Evolutionary conservation across 1,139 yeast species (phyloP).

Genomic region (Zhuliangozyma blackwelliae): DNA sequence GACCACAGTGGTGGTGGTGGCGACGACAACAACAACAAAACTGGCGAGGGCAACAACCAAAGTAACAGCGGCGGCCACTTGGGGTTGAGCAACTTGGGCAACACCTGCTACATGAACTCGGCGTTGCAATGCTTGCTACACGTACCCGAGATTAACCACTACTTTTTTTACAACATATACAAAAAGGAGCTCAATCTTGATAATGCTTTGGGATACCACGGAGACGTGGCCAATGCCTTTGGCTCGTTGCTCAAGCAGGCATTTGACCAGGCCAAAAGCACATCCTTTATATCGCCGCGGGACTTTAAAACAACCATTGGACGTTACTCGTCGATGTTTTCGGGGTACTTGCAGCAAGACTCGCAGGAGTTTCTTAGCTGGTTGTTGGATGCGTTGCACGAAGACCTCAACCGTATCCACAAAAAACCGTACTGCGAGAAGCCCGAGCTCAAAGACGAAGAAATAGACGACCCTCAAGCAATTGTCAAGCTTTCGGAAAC

Average conservation of each 20-base stretch:
- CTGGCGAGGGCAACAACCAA: neutral
- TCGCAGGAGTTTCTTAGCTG: slow-evolving; percentile 93
- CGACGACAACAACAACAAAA: too few species aligned
- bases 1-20: neutral
- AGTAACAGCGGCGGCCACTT: slow-evolving; percentile 29
- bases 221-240: slow-evolving; percentile 75
- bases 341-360: slow-evolving; percentile 90
- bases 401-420: slow-evolving; percentile 79
- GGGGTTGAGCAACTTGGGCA: slow-evolving; percentile 83
- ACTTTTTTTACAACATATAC: slow-evolving; percentile 63
- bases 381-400: slow-evolving; percentile 87
- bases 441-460: slow-evolving; percentile 71
- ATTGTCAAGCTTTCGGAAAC: slow-evolving; percentile 60
- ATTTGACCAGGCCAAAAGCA: slow-evolving; percentile 30
- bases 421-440: slow-evolving; percentile 86
- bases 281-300: slow-evolving; percentile 50
- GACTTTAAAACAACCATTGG: slow-evolving; percentile 81
- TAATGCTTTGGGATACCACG: slow-evolving; percentile 79
- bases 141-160: slow-evolving; percentile 76
- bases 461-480: slow-evolving; percentile 50
- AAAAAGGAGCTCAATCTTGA: slow-evolving; percentile 62
- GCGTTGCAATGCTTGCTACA: slow-evolving; percentile 89
- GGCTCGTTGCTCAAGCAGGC: slow-evolving; percentile 60
- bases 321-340: slow-evolving; percentile 72
- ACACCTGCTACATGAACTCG: slow-evolving; percentile 95